These are phyloP conservation scores for Fusarium bulbicola DNA, from an alignment of 2,329 filamentous ascomycete species.

Conservation along the genomic window DNA sequence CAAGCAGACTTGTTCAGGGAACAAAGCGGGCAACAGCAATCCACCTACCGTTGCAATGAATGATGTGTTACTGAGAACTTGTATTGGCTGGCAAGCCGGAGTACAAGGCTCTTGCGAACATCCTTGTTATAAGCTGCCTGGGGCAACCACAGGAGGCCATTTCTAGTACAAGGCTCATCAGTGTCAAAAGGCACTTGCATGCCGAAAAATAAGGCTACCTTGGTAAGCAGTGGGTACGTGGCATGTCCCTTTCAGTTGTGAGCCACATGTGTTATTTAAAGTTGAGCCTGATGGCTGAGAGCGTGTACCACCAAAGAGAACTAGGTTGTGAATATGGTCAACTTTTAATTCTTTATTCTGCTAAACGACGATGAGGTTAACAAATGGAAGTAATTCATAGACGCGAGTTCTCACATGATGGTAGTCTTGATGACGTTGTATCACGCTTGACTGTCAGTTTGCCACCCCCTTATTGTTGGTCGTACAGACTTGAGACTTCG, in stretches of 20 bases:
- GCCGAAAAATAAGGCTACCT: too few species aligned
- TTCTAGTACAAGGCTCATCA: background rate
- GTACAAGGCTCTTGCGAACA: background rate
- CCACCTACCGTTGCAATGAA: background rate
- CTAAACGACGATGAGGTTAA: rapidly evolving
- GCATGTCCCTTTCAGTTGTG: too few species aligned
- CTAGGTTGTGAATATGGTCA: rapidly evolving
- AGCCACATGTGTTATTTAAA: too few species aligned
- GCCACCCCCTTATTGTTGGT: too few species aligned
- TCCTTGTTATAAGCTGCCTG: background rate
- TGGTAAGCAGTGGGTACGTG: too few species aligned
- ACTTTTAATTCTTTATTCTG: background rate
- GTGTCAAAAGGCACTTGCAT: too few species aligned
- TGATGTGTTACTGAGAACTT: background rate
- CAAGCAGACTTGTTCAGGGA: background rate
- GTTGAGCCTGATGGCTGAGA: background rate
- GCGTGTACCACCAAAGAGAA: too few species aligned
- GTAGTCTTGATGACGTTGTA: rapidly evolving
- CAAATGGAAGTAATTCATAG: rapidly evolving
- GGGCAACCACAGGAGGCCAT: rapidly evolving
- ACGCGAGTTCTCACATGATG: rapidly evolving
- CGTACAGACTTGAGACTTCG: background rate
- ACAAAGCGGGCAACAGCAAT: background rate
- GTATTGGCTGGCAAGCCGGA: background rate
- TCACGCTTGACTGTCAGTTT: background rate